Base-by-base conservation (phyloP, 495 filamentous ascomycete genomes). In the Polyplosphaeria fusca region DNA sequence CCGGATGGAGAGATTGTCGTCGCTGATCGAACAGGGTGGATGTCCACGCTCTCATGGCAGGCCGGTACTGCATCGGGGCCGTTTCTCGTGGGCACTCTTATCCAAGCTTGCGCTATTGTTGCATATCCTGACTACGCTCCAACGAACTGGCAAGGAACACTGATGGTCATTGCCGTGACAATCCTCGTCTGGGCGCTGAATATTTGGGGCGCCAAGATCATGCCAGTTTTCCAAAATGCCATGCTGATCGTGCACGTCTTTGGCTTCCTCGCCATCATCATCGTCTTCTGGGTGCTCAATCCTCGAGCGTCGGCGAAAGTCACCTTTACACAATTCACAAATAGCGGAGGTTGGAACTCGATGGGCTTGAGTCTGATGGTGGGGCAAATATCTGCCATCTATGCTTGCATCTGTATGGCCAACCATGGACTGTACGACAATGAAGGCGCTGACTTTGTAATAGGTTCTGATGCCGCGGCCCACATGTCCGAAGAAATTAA, bases 11-110 rank as follows among this genome's bases (percentile, higher is more conserved):
- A 19, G 2, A 14, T 38, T 16, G 20, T 5, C 18, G 14, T 16
- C 24, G 5, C 3, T 25, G 28, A 5, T 26, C 26, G 52, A 64
- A 13, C 27, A 52, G 58, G 79, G 13, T 86, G 83, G 83, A 70
- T 86, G 20, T 78, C 73, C 26, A 77, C 78, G 3, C 76, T 78
- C 26, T 82, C 79, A 7, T 86, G 83, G 82, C 79, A 84, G 67
- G 77, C 77, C 19, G 71, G 76, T 2, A 77, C 77, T 14, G 77
- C 82, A 1, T 70, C 76, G 1, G 70, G 75, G 24, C 75, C 76
- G 1, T 85, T 80, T 63, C 68, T 85, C 3, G 75, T 76, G 1
- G 81, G 74, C 0, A 80, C 74, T 2, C 75, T 82, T 47, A 80
- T 87, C 35, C 82, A 86, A 66, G 79, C 80, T 0, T 68, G 84